These are phyloP conservation scores for Quercus tomentella DNA, from an alignment of 331 rosid genomes.

Conservation along the genomic window DNA sequence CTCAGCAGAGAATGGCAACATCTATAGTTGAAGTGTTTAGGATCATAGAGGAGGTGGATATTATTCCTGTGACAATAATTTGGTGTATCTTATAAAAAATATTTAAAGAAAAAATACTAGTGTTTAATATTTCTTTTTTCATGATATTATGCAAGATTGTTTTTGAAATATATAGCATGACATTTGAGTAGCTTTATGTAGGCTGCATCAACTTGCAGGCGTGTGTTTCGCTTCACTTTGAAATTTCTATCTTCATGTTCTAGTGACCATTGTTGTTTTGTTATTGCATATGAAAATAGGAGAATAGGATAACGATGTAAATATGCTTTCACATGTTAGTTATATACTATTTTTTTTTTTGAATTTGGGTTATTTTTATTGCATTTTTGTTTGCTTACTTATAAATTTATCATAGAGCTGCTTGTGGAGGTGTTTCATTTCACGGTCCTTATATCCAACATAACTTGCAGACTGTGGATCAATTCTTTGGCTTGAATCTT, in stretches of 20 bases:
- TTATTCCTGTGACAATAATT: not conserved
- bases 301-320: not conserved
- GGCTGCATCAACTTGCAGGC: not conserved
- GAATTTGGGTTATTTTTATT: not conserved
- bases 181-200: not conserved
- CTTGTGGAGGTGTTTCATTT: not conserved
- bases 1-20: slow-evolving; percentile 50
- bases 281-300: not conserved
- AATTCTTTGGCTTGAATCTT: slow-evolving; percentile 49
- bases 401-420: not conserved
- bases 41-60: slow-evolving; percentile 53
- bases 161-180: not conserved
- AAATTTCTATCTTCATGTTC: not conserved
- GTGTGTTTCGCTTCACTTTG: not conserved
- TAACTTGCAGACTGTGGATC: slow-evolving; percentile 55
- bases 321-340: not conserved
- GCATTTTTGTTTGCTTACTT: not conserved
- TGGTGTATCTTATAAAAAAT: not conserved
- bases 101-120: not conserved
- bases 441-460: not conserved
- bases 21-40: slow-evolving; percentile 53
- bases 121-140: not conserved
- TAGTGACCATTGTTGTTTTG: not conserved
- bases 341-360: not conserved
- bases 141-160: not conserved